Evolutionary conservation across 2,329 filamentous ascomycete genomes (phyloP).

Genomic region (Penicillium sp.): DNA sequence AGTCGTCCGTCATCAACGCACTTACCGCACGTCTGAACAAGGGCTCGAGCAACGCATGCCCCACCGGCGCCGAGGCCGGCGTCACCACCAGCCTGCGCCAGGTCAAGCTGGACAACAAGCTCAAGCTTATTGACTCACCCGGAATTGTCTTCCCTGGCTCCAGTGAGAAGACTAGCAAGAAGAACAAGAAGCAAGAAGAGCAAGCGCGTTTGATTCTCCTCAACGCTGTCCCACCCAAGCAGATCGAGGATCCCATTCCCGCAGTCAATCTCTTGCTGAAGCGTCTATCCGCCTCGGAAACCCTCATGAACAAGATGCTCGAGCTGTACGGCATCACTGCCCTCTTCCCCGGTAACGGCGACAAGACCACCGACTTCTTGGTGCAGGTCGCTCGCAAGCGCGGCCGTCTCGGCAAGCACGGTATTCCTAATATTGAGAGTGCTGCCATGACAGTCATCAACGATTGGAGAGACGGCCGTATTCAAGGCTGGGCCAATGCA

Average conservation of each 20-base stretch:
- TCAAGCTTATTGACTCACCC: constrained; percentile 88
- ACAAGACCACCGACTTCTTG: constrained; percentile 83
- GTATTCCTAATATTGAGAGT: constrained; percentile 79
- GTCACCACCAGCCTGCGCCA: constrained; percentile 84
- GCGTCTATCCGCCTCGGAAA: constrained; percentile 68
- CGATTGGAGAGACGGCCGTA: constrained; percentile 94
- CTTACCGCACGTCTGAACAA: constrained; percentile 71
- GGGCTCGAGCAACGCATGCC: constrained; percentile 65
- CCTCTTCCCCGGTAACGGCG: constrained; percentile 65
- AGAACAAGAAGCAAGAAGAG: constrained; percentile 65
- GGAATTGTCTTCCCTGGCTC: constrained; percentile 86
- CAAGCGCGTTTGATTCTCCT: constrained; percentile 78
- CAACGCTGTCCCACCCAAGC: constrained; percentile 88
- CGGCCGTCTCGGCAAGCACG: constrained; percentile 80
- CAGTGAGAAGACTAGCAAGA: constrained; percentile 49
- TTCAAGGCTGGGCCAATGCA: constrained; percentile 85
- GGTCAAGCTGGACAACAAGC: constrained; percentile 91
- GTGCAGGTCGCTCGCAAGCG: constrained; percentile 93
- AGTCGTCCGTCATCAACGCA: constrained; percentile 94
- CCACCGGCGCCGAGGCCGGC: constrained; percentile 84
- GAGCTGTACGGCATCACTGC: constrained; percentile 80
- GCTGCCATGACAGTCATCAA: constrained; percentile 90
- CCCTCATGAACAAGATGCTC: constrained; percentile 73
- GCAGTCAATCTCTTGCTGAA: constrained; percentile 81
- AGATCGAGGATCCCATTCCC: constrained; percentile 87